Evolutionary conservation across 192 early-diverging fungal species (phyloP).

Genomic region (Lobosporangium transversale): DNA sequence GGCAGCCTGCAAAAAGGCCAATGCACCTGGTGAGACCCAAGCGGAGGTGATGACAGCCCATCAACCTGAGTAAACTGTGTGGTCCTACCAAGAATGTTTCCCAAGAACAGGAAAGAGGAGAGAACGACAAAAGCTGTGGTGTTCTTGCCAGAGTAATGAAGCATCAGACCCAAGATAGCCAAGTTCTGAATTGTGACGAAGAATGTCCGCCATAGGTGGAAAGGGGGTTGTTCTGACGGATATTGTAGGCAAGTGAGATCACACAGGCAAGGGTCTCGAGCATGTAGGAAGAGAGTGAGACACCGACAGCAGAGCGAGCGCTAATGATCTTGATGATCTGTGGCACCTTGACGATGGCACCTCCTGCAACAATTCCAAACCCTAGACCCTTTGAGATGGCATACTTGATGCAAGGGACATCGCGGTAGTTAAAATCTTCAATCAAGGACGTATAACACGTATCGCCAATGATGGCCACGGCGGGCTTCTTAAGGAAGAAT

Average conservation of each 20-base stretch:
- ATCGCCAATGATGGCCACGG: constrained; percentile 80
- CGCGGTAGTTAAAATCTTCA: constrained; percentile 72
- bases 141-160: constrained; percentile 62
- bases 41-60: constrained; percentile 60
- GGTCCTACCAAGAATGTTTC: constrained; percentile 26
- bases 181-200: constrained; percentile 90
- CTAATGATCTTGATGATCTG: constrained; percentile 93
- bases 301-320: constrained; percentile 76
- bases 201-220: constrained; percentile 85
- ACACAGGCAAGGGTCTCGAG: constrained; percentile 86
- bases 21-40: constrained; percentile 60
- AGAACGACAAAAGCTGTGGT: constrained; percentile 57
- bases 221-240: constrained; percentile 84
- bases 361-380: constrained; percentile 92
- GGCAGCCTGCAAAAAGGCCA: constrained; percentile 75
- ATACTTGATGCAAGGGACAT: constrained; percentile 82
- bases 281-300: constrained; percentile 81
- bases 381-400: constrained; percentile 91
- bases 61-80: constrained; percentile 29
- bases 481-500: constrained; percentile 68
- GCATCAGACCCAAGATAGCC: constrained; percentile 76
- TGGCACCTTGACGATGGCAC: constrained; percentile 94
- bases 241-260: constrained; percentile 88
- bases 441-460: constrained; percentile 80
- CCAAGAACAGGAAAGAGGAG: constrained; percentile 47